phyloP scores from a whole-genome alignment of 768 basidiomycete genomes.

The Calvatia gigantea region DNA sequence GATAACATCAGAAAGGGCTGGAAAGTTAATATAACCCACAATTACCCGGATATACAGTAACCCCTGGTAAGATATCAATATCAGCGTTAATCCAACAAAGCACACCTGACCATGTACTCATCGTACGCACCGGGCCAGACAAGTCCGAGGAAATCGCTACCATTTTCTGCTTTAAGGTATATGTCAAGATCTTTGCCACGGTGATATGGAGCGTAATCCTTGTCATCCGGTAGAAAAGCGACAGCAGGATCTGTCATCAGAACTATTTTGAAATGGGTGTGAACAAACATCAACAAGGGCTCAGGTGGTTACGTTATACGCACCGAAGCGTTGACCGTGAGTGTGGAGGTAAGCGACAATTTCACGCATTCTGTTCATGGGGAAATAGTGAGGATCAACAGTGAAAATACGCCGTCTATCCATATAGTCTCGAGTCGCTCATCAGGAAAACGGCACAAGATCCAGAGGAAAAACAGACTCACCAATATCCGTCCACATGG shows the following conservation, averaged over 20 bases:
- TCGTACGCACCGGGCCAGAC: slow-evolving; percentile 69
- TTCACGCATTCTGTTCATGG: slow-evolving; percentile 57
- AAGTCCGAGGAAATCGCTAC: slow-evolving; percentile 50
- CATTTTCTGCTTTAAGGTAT: slow-evolving; percentile 62
- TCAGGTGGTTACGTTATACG: slow-evolving; percentile 15
- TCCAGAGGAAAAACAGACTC: slow-evolving; percentile 1
- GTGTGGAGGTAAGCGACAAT: slow-evolving; percentile 59
- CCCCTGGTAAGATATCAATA: too few relatives aligned
- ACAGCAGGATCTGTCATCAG: slow-evolving; percentile 76
- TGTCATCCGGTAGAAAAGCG: slow-evolving; percentile 39
- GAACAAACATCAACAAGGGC: not conserved
- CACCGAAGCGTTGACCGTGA: slow-evolving; percentile 57
- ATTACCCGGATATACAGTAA: slow-evolving; percentile 10
- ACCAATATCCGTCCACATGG: slow-evolving; percentile 82
- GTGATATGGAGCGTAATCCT: slow-evolving; percentile 50
- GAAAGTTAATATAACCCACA: not conserved
- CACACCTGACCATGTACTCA: slow-evolving; percentile 33
- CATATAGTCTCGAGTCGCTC: slow-evolving; percentile 55
- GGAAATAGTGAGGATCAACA: slow-evolving; percentile 66
- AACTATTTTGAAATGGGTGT: slow-evolving; percentile 35
- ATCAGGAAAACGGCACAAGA: not conserved
- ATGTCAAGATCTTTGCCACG: slow-evolving; percentile 50
- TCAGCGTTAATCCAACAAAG: too few relatives aligned
- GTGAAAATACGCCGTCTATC: slow-evolving; percentile 65
- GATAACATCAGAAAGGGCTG: not conserved